These are phyloP conservation scores for Lactifluus volemus DNA, from an alignment of 768 basidiomycete species.

Conservation along the genomic window DNA sequence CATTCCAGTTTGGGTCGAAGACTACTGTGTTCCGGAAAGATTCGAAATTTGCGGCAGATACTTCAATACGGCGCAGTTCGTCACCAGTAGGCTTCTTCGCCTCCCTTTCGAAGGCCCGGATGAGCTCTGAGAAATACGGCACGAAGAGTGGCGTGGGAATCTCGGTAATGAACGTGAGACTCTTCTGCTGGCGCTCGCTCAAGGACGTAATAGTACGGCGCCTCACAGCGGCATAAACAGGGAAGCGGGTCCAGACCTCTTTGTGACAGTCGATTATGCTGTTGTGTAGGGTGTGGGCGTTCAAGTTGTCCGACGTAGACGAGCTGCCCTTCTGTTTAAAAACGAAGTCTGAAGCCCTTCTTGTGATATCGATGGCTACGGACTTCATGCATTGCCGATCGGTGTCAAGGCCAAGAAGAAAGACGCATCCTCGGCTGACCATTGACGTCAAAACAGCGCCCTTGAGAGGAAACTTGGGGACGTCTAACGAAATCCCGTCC, in stretches of 20 bases:
- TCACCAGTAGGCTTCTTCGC: constrained; percentile 18
- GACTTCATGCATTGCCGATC: constrained; percentile 32
- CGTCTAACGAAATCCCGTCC: too few relatives aligned
- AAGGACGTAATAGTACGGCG: too few relatives aligned
- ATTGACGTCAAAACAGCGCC: constrained; percentile 37
- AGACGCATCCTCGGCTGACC: constrained; percentile 25
- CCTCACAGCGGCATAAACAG: too few relatives aligned
- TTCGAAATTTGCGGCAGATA: constrained; percentile 27
- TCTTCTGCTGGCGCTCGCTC: constrained; percentile 17
- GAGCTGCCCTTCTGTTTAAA: constrained; percentile 38
- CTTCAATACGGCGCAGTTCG: constrained; percentile 25
- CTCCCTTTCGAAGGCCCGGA: constrained; percentile 38
- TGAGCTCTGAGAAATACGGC: constrained; percentile 21
- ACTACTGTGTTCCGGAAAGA: constrained; percentile 20
- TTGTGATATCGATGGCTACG: constrained; percentile 42
- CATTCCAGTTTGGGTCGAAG: not conserved
- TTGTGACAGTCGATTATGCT: too few relatives aligned
- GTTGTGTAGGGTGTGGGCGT: constrained; percentile 19
- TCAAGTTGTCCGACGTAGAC: constrained; percentile 12
- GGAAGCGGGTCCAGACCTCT: too few relatives aligned
- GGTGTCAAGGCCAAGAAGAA: constrained; percentile 26
- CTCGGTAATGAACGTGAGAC: constrained; percentile 38
- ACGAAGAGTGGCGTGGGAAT: constrained; percentile 28
- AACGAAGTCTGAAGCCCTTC: constrained; percentile 45
- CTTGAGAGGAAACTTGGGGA: constrained; percentile 12